Evolutionary conservation across 2,329 filamentous ascomycete species (phyloP), one percentile per base, ranked within the genome.

Genomic region (Phaeoacremonium minimum): DNA sequence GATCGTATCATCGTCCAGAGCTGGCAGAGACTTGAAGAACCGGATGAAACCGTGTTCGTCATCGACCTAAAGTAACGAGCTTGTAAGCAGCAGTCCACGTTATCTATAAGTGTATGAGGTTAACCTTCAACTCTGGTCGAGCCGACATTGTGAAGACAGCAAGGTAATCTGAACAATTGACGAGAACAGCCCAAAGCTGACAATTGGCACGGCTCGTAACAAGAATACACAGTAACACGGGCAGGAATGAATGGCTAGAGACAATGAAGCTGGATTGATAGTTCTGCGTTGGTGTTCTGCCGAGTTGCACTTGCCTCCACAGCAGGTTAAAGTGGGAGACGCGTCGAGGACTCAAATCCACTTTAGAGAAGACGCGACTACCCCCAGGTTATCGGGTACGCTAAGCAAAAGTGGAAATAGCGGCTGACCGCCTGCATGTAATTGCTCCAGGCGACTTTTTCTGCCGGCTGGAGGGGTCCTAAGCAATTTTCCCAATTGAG

Each of bases 41-140:
- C 84, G 87, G 66, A 97, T 96, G 71, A 98, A 98, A 48, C 91
- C 89, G 55, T 84, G 82, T 69, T 98, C 93, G 57, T 98, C 93
- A 55, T 98, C 94, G 57, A 97, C 87, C 85, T 90, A 38, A 9
- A 36, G 19, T 34, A 32, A 34, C 33, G 4, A n/a, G n/a, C n/a
- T n/a, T n/a, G n/a, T n/a, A n/a, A n/a, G n/a, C n/a, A n/a, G n/a
- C n/a, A n/a, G n/a, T n/a, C n/a, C n/a, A n/a, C n/a, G n/a, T n/a
- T n/a, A n/a, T n/a, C n/a, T n/a, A n/a, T n/a, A n/a, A 22, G 36
- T 36, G 19, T 17, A 13, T 32, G 40, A 28, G 41, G 33, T 38
- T 22, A 59, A 83, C 83, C 75, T 85, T 86, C 34, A 87, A 60
- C 56, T 87, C 83, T 39, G 83, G 83, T 53, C 83, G 69, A 35